These are phyloP conservation scores for Rhizoclosmatium sp. DNA, from an alignment of 192 early-diverging fungal species.

Conservation along the genomic window DNA sequence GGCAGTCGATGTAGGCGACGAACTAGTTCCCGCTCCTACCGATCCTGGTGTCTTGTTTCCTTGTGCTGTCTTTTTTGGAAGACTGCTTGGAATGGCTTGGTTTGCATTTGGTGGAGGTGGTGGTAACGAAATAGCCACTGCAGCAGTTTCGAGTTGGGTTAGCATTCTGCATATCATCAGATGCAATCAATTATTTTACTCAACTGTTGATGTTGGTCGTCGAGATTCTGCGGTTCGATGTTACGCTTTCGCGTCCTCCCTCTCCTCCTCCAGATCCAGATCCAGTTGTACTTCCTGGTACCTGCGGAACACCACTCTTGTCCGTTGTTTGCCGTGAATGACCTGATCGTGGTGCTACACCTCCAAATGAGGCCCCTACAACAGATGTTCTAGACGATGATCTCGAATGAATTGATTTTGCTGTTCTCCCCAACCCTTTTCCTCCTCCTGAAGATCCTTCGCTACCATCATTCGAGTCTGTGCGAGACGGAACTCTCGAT, in stretches of 20 bases:
- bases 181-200: background rate
- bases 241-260: background rate
- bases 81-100: conserved; percentile 4
- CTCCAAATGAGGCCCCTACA: conserved; percentile 24
- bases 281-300: background rate
- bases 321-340: conserved; percentile 21
- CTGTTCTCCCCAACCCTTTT: background rate
- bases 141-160: background rate
- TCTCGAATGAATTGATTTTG: background rate
- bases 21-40: background rate
- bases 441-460: conserved; percentile 27
- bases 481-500: conserved; percentile 52
- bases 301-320: background rate
- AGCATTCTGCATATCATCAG: background rate
- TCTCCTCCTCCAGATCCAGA: background rate
- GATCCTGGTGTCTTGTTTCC: background rate
- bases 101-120: conserved; percentile 11
- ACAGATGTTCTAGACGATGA: conserved; percentile 24
- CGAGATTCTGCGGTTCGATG: conserved; percentile 33
- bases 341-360: background rate
- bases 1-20: background rate
- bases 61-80: background rate
- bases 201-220: conserved; percentile 49
- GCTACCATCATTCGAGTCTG: conserved; percentile 48
- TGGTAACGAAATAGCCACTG: conserved; percentile 15